phyloP scores from a whole-genome alignment of 108 stramenopile genomes.

The Craspedostauros australis region DNA sequence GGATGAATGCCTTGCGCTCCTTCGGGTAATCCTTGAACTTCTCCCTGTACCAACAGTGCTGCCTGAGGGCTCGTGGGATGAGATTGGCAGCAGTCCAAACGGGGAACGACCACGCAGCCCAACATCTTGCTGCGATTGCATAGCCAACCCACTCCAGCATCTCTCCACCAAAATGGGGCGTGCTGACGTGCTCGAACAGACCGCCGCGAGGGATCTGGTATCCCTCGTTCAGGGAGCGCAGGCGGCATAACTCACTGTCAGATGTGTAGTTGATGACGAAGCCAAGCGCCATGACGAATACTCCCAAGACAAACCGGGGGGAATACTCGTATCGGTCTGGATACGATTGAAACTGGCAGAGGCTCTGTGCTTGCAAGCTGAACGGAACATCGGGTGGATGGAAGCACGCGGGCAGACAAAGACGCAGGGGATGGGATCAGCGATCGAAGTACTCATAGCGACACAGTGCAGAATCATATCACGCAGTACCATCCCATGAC shows the following conservation, averaged over 20 bases:
- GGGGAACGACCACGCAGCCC: slow-evolving; percentile 53
- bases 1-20: too few species aligned
- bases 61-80: slow-evolving; percentile 72
- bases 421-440: neutral
- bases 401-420: neutral
- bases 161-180: slow-evolving; percentile 85
- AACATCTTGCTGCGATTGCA: slow-evolving; percentile 56
- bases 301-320: slow-evolving; percentile 38
- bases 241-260: slow-evolving; percentile 8
- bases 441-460: neutral
- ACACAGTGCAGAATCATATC: neutral
- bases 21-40: slow-evolving; percentile 73
- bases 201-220: slow-evolving; percentile 73
- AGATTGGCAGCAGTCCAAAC: slow-evolving; percentile 73
- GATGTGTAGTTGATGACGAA: slow-evolving; percentile 32
- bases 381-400: neutral
- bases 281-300: slow-evolving; percentile 46
- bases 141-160: slow-evolving; percentile 86
- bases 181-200: slow-evolving; percentile 60
- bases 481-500: neutral
- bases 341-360: slow-evolving; percentile 16
- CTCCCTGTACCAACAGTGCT: slow-evolving; percentile 80
- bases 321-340: slow-evolving; percentile 2
- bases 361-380: slow-evolving; percentile 12
- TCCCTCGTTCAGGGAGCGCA: neutral